Percentiles rank a stretch among this genome's conserved stretches.
Evolutionary conservation across 108 stramenopile species (phyloP).

Genomic region (Aurantiochytrium sp.): DNA sequence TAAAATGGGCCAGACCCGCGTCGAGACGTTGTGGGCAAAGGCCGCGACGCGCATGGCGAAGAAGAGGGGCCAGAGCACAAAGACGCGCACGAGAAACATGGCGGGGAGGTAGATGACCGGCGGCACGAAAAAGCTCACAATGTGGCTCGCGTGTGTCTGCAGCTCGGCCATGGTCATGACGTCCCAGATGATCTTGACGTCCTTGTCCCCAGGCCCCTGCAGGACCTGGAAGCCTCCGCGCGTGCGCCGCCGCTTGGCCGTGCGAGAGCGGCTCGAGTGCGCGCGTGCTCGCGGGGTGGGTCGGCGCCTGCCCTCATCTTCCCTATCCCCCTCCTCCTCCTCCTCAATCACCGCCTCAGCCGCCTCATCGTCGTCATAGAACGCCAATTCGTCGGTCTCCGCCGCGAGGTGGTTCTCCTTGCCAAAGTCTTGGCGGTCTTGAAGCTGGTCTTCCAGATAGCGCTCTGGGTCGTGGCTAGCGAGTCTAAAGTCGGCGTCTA

Average conservation of each 20-base stretch:
- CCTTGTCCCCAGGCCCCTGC: not conserved
- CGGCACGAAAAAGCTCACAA: slow-evolving; percentile 19
- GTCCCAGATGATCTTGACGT: not conserved
- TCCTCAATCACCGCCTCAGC: no score
- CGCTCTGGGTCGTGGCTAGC: no score
- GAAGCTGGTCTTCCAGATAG: no score
- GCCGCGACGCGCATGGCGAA: not conserved
- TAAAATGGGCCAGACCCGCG: not conserved
- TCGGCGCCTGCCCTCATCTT: no score
- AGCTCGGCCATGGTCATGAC: not conserved
- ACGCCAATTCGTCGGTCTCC: no score
- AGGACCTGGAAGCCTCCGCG: not conserved
- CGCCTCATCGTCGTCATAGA: no score
- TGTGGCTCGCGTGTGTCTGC: not conserved
- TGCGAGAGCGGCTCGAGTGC: not conserved
- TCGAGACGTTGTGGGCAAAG: not conserved
- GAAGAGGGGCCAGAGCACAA: slow-evolving; percentile 5
- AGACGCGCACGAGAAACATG: not conserved
- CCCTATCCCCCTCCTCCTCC: no score
- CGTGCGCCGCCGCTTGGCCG: not conserved
- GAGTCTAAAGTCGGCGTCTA: no score
- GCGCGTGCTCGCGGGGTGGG: no score
- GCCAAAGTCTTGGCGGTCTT: no score
- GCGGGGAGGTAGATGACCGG: slow-evolving; percentile 2
- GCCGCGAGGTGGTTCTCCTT: no score